These are phyloP conservation scores for Lineolata rhizophorae DNA, from an alignment of 495 filamentous ascomycete genomes.

Conservation along the genomic window DNA sequence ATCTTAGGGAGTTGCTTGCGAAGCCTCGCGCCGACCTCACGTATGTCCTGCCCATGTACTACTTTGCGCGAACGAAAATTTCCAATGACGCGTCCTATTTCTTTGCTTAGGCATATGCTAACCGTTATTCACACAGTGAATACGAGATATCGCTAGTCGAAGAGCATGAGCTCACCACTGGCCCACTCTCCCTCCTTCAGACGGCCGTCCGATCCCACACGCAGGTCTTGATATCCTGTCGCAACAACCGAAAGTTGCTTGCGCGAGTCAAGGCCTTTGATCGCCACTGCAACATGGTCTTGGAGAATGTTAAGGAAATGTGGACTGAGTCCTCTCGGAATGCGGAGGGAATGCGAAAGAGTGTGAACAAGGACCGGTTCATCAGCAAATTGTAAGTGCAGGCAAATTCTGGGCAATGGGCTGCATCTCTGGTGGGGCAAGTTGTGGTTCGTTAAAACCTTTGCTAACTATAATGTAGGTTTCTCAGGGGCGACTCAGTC, in stretches of 20 bases:
- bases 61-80: neutral
- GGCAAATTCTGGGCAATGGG: no score
- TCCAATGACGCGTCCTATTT: no score
- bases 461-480: conserved; percentile 30
- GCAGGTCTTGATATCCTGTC: conserved; percentile 76
- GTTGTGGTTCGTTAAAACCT: neutral
- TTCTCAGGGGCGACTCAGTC: conserved; percentile 81
- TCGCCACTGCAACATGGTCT: conserved; percentile 93
- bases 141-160: conserved; percentile 77
- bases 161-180: conserved; percentile 73
- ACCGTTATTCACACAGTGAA: conserved; percentile 30
- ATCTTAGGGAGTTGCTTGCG: conserved; percentile 47
- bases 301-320: conserved; percentile 98
- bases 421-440: no score
- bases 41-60: conserved; percentile 24
- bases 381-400: conserved; percentile 97
- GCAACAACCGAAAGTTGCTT: conserved; percentile 70
- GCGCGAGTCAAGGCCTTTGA: conserved; percentile 75
- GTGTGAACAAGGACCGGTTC: conserved; percentile 94
- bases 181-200: conserved; percentile 78
- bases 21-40: conserved; percentile 67
- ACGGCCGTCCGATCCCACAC: conserved; percentile 72
- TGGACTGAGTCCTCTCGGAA: conserved; percentile 85
- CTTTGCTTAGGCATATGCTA: no score
- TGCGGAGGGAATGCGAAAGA: conserved; percentile 55